Percentiles rank a stretch among this genome's conserved stretches.
Conservation (phyloP, 2,329 filamentous ascomycete species). For the Verruconis gallopava region DNA sequence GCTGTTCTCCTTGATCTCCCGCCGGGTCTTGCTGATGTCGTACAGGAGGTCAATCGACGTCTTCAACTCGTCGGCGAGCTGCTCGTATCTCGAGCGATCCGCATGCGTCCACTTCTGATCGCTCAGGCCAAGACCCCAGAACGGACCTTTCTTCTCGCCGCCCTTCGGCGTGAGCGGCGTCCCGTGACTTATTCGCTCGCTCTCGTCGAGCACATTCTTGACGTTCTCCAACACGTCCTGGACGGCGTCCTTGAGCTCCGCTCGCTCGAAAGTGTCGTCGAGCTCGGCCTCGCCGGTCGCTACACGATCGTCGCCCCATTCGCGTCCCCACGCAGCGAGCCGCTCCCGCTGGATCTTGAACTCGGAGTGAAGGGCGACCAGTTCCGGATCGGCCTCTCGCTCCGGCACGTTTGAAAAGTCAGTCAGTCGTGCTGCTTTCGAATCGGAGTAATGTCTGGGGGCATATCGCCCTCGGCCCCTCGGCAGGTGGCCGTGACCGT, state of each 20-base stretch:
- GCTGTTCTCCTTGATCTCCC: constrained; percentile 27
- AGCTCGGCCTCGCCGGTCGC: constrained; percentile 54
- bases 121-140: constrained; percentile 22
- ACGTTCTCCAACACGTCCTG: constrained; percentile 69
- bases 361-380: constrained; percentile 60
- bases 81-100: constrained; percentile 62
- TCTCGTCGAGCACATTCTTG: constrained; percentile 65
- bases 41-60: constrained; percentile 69
- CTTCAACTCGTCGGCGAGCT: constrained; percentile 61
- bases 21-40: constrained; percentile 56
- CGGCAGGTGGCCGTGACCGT: neutral
- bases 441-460: constrained; percentile 66
- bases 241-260: constrained; percentile 62
- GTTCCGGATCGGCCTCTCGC: constrained; percentile 49
- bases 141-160: constrained; percentile 14
- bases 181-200: constrained; percentile 55
- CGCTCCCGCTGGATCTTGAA: constrained; percentile 70
- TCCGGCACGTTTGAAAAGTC: constrained; percentile 47
- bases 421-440: constrained; percentile 59
- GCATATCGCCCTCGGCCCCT: constrained; percentile 32
- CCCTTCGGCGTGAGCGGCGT: constrained; percentile 14
- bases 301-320: constrained; percentile 59
- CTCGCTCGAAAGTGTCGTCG: constrained; percentile 53
- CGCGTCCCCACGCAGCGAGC: constrained; percentile 64
- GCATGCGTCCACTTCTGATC: constrained; percentile 42